Evolutionary conservation across 352 stramenopile species (phyloP), one percentile per base, ranked within the genome.

Genomic region (Phytopythium sindhum): DNA sequence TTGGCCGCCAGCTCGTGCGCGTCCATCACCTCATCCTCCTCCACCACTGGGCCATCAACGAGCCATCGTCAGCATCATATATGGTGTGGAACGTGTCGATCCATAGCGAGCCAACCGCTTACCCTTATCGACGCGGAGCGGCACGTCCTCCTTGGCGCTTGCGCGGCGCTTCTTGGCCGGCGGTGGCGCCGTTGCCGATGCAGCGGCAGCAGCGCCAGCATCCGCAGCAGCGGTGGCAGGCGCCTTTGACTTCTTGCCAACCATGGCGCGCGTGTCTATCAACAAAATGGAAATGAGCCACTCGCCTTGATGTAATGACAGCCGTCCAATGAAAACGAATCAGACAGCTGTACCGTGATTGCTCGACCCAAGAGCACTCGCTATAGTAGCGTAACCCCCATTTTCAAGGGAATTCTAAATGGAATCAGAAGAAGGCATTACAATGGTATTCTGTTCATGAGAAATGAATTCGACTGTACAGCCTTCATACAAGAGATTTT

Each of bases 121-220:
- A 66, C 77, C 53, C 62, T 77, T 61, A 3, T 74, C 47, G 17
- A 90, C 48, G 1, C 81, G n/a, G 2, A 90, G 67, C 33, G 77
- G 75, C 15, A 82, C 63, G 4, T 80, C 62, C 21, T 76, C 68
- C 65, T 80, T 67, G 35, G 58, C 19, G 6, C 60, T 77, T 19
- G 69, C 74, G 57, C 81, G 81, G 69, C 75, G 81, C 69, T 88
- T 88, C 77, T 90, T 90, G 50, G 70, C 57, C 11, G 69, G 56
- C 35, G 67, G 70, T 19, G 57, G 42, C 19, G 28, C 57, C 12
- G 57, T 21, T 9, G 64, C 54, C 12, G 65, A 4, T 39, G 69
- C 69, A 29, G 58, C 52, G 21, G 45, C 45, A 31, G 45, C 45
- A 17, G 10, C 33, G 33, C 7, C 33, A n/a, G 33, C 14, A 14